phyloP scores from a whole-genome alignment of 176 grass and related monocot genomes.

The Guadua angustifolia region DNA sequence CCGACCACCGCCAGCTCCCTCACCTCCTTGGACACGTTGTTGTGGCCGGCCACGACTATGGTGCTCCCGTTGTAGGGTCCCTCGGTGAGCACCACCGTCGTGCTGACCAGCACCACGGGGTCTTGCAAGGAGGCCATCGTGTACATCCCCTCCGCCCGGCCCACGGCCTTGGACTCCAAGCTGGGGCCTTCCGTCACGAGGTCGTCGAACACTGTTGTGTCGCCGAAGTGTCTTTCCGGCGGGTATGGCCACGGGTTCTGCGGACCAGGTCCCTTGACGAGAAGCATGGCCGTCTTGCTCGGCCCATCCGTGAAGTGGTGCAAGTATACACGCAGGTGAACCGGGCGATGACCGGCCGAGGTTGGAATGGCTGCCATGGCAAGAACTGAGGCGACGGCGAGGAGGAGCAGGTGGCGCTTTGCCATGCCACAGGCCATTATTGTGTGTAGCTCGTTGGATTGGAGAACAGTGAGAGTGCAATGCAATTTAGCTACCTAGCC shows the following conservation, averaged over 20 bases:
- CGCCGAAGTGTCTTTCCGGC: constrained; percentile 22
- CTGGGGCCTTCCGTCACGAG: not conserved
- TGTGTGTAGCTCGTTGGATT: too few relatives aligned
- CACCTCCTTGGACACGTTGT: not conserved
- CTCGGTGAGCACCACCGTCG: not conserved
- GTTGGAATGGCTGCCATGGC: too few relatives aligned
- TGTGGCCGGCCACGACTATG: constrained; percentile 9
- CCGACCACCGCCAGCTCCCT: constrained; percentile 56
- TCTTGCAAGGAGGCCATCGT: not conserved
- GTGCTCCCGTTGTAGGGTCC: constrained; percentile 48
- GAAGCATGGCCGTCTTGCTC: not conserved
- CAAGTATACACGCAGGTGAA: constrained; percentile 40
- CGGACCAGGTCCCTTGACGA: not conserved
- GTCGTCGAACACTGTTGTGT: constrained; percentile 20
- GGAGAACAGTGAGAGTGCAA: too few relatives aligned
- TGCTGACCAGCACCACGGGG: not conserved
- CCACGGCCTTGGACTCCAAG: not conserved
- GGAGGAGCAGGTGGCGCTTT: not conserved
- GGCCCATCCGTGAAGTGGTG: constrained; percentile 40
- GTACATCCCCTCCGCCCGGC: constrained; percentile 36
- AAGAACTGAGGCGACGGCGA: not conserved
- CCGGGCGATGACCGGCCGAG: not conserved
- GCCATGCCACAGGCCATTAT: not conserved
- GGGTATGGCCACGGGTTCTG: not conserved
- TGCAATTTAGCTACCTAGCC: too few relatives aligned